Evolutionary conservation across 768 basidiomycete genomes (phyloP).

Genomic region (Nidularia sp.): DNA sequence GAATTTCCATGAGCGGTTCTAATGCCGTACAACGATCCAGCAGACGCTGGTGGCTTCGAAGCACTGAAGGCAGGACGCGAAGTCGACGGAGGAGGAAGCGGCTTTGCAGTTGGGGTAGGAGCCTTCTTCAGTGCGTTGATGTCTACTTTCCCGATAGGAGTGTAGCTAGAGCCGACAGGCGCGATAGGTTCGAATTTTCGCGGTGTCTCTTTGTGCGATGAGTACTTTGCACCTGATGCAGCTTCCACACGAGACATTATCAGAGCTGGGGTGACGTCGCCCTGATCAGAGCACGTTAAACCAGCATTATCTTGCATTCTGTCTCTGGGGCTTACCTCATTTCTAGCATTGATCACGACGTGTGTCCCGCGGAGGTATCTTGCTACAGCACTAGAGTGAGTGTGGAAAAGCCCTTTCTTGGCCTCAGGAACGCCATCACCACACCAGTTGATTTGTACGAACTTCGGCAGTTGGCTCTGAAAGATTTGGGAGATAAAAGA

Average conservation of each 20-base stretch:
- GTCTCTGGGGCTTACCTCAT: constrained; percentile 54
- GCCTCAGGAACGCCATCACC: constrained; percentile 93
- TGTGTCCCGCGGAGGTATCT: constrained; percentile 81
- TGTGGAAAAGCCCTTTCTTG: constrained; percentile 91
- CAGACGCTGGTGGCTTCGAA: constrained; percentile 30
- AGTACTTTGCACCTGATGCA: constrained; percentile 89
- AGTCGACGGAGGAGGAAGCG: constrained; percentile 34
- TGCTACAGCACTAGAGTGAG: constrained; percentile 77
- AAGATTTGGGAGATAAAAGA: background rate
- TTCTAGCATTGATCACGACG: constrained; percentile 81
- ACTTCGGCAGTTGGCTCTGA: constrained; percentile 81
- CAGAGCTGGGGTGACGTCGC: constrained; percentile 72
- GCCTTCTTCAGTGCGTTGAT: constrained; percentile 55
- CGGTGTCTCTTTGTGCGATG: constrained; percentile 72
- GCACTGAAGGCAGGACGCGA: constrained; percentile 46
- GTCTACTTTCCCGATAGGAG: constrained; percentile 71
- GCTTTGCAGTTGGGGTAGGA: constrained; percentile 30
- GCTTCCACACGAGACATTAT: constrained; percentile 88
- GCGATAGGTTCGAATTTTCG: constrained; percentile 76
- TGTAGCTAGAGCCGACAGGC: constrained; percentile 75
- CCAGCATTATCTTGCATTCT: background rate
- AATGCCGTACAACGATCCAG: constrained; percentile 39
- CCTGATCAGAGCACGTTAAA: constrained; percentile 31
- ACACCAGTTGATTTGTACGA: constrained; percentile 96
- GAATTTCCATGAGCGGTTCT: constrained; percentile 25